Base-by-base conservation (phyloP, 208 protist genomes). In the Trypanosoma vivax region DNA sequence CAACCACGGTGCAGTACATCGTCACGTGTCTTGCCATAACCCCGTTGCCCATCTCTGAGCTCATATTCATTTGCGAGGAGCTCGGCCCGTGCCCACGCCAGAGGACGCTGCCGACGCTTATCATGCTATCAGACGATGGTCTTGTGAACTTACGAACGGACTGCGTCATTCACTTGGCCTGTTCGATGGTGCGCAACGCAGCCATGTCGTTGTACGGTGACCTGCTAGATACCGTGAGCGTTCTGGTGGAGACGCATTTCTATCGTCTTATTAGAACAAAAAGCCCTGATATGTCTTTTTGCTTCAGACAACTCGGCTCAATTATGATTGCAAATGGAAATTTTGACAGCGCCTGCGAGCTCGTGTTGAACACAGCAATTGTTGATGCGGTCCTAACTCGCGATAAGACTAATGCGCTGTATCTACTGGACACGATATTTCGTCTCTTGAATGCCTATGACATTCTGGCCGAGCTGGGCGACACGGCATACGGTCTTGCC, bases 11-110 rank as follows among this genome's bases (percentile, higher is more conserved):
- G 21, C 68, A 72, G 14, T 77, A 70, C 56, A 37, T 81, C n/a
- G 62, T 87, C 9, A 51, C 83, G 16, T 62, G 72, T 38, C 66
- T 90, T 18, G 58, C 63, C 30, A 47, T 71, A 18, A 41, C 73
- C 3, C 74, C 86, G 3, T 59, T 93, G 24, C 70, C 80, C 5
- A 68, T 79, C 11, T 70, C 77, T 23, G 86, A 90, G 45, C 61
- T 93, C 29, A 63, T 80, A 29, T 77, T 70, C 51, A 68, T 93
- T 14, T 89, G 82, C 53, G 86, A 93, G 60, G 74, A 81, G 39
- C 69, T 93, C 21, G 77, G 73, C 7, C 65, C 69, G 27, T 90
- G 82, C 46, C 56, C 64, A 21, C 69, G 68, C 28, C 61, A 88
- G 41, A 85, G 72, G 10, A 76, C 80, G 27, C 47, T 89, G 21